Evolutionary conservation across 441 rosid species (phyloP).

Genomic region (Populus hybrid): DNA sequence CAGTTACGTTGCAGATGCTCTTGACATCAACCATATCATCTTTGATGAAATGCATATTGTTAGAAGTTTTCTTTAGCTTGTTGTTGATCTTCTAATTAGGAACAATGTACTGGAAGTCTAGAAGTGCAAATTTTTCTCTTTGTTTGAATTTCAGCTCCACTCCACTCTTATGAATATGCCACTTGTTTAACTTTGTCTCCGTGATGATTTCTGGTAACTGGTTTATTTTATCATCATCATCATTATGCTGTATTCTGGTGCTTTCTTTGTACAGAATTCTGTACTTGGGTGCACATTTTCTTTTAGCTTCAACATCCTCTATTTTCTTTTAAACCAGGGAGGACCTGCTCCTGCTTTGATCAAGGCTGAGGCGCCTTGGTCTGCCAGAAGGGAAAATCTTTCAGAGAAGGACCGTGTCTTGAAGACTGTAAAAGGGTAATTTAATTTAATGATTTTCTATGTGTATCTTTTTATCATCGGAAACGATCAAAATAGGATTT

Average conservation of each 20-base stretch:
- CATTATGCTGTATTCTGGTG: constrained; percentile 4
- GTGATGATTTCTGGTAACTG: not conserved
- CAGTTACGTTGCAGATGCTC: not conserved
- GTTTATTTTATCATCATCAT: too few relatives aligned
- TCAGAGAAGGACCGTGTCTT: constrained; percentile 81
- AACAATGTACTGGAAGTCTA: too few relatives aligned
- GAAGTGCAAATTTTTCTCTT: not conserved
- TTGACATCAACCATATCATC: not conserved
- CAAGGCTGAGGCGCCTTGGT: constrained; percentile 97
- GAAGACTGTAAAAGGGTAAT: constrained; percentile 89
- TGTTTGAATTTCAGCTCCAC: not conserved
- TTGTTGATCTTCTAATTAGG: not conserved
- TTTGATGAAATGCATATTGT: not conserved
- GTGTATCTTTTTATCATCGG: not conserved
- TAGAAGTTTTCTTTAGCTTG: not conserved
- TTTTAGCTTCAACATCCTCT: constrained; percentile 8
- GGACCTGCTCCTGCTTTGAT: constrained; percentile 60
- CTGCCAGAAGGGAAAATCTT: constrained; percentile 70
- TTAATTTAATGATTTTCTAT: not conserved
- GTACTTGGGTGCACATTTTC: not conserved
- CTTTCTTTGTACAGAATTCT: not conserved
- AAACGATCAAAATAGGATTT: not conserved
- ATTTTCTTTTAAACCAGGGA: constrained; percentile 41
- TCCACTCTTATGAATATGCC: not conserved
- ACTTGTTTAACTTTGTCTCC: not conserved